Percentiles rank a stretch among this genome's conserved stretches.
Conservation (phyloP, 306 rosid genomes). For the Canavalia ensiformis region DNA sequence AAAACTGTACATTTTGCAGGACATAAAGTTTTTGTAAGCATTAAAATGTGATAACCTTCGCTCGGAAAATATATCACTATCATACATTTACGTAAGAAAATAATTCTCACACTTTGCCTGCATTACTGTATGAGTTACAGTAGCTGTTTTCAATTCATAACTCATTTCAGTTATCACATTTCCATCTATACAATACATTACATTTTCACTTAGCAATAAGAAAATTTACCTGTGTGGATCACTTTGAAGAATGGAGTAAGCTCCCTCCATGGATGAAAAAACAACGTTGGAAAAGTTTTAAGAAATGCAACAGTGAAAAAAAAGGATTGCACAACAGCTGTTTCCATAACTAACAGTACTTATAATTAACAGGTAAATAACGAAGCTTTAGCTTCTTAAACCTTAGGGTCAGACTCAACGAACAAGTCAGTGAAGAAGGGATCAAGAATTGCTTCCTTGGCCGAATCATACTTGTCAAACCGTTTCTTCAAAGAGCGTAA, state of each 20-base stretch:
- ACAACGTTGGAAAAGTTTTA: neutral
- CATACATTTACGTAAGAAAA: slow-evolving; percentile 2
- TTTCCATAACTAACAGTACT: too few relatives aligned
- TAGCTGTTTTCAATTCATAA: slow-evolving; percentile 17
- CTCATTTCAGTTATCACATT: neutral
- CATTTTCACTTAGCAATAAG: slow-evolving; percentile 18
- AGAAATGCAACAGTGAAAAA: too few relatives aligned
- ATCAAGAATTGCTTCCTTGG: slow-evolving; percentile 85
- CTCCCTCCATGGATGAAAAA: slow-evolving; percentile 1
- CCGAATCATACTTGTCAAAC: slow-evolving; percentile 72
- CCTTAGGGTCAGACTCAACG: slow-evolving; percentile 43
- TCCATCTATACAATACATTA: slow-evolving; percentile 31
- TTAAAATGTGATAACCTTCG: neutral
- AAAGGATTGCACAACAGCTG: too few relatives aligned
- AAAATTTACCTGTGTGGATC: neutral
- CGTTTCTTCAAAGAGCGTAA: slow-evolving; percentile 93
- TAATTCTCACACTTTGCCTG: neutral
- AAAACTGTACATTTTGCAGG: neutral
- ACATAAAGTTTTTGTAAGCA: neutral
- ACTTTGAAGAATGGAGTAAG: slow-evolving; percentile 11
- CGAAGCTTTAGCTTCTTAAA: slow-evolving; percentile 19
- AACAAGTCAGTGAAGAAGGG: slow-evolving; percentile 75
- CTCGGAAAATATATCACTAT: neutral
- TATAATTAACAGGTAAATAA: neutral
- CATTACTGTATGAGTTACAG: neutral